phyloP scores from a whole-genome alignment of 2,329 filamentous ascomycete species.

The Arthrobotrys sinensis region DNA sequence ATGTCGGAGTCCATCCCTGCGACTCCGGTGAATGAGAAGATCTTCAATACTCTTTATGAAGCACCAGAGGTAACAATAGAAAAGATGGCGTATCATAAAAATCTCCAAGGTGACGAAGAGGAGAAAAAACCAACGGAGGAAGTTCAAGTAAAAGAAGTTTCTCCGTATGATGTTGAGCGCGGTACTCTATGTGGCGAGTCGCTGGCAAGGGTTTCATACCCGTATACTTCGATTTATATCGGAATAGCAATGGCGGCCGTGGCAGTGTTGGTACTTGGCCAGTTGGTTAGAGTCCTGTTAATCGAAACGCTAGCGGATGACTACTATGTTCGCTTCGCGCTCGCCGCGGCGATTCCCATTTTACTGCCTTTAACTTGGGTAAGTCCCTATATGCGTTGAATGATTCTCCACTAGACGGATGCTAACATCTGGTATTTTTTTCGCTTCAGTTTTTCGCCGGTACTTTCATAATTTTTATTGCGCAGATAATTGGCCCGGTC shows the following conservation, averaged over 20 bases:
- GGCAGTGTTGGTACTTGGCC: conserved; percentile 38
- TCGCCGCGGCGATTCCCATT: conserved; percentile 34
- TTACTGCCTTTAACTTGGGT: conserved; percentile 51
- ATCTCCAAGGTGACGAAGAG: conserved; percentile 21
- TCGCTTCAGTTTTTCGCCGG: conserved; percentile 43
- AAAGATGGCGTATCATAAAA: conserved; percentile 45
- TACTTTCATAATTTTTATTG: conserved; percentile 46
- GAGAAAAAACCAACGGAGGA: conserved; percentile 2
- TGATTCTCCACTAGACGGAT: neutral
- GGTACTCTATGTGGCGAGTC: conserved; percentile 44
- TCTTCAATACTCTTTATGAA: conserved; percentile 44
- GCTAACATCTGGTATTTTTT: neutral
- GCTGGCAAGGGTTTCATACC: conserved; percentile 22
- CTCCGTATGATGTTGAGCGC: conserved; percentile 40
- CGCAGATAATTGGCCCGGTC: conserved; percentile 71
- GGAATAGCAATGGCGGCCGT: conserved; percentile 49
- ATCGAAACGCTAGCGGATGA: conserved; percentile 37
- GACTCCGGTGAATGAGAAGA: conserved; percentile 11
- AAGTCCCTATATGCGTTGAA: neutral
- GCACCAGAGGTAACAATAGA: conserved; percentile 43
- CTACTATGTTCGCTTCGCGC: conserved; percentile 33
- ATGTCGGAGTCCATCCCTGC: conserved; percentile 4
- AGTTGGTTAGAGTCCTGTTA: conserved; percentile 36
- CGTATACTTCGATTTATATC: conserved; percentile 42
- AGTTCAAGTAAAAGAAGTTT: conserved; percentile 22